Evolutionary conservation across 805 yeast genomes (phyloP).

Genomic region (Cyberlindnera mississippiensis): DNA sequence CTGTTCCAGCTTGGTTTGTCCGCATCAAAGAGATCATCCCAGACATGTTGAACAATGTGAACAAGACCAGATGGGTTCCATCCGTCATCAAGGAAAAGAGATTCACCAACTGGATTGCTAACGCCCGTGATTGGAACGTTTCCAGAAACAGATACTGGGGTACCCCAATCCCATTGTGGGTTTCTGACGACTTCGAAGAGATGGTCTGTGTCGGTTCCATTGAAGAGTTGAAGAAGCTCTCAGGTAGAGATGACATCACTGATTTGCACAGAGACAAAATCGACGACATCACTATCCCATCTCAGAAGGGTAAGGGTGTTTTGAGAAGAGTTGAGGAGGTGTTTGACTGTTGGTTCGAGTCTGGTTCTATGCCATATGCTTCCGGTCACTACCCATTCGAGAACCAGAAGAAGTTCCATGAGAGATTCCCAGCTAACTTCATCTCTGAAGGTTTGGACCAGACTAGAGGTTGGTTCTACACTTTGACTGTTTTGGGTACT

Average conservation of each 20-base stretch:
- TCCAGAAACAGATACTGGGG: constrained; percentile 99
- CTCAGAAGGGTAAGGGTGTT: constrained; percentile 80
- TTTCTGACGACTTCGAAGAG: constrained; percentile 87
- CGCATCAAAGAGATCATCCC: constrained; percentile 86
- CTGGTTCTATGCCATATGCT: constrained; percentile 99
- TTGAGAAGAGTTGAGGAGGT: constrained; percentile 94
- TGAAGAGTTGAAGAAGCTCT: constrained; percentile 76
- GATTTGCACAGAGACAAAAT: constrained; percentile 94
- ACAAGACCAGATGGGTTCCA: constrained; percentile 94
- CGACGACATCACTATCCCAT: constrained; percentile 91
- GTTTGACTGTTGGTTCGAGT: constrained; percentile 99
- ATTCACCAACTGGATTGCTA: constrained; percentile 96
- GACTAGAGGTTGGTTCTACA: constrained; percentile 99
- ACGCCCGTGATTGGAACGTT: constrained; percentile 98
- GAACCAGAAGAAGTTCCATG: constrained; percentile 60
- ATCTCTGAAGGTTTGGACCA: constrained; percentile 99
- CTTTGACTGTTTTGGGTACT: constrained; percentile 91
- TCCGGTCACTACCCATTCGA: constrained; percentile 97
- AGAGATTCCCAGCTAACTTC: constrained; percentile 93
- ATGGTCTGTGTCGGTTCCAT: constrained; percentile 91
- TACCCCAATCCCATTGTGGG: constrained; percentile 98
- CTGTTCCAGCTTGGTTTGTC: constrained; percentile 99
- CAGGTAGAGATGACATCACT: constrained; percentile 76
- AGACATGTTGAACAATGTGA: constrained; percentile 81
- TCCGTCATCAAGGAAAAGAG: constrained; percentile 85